Base-by-base conservation (phyloP, 768 basidiomycete genomes). In the Termitomyces sp. region DNA sequence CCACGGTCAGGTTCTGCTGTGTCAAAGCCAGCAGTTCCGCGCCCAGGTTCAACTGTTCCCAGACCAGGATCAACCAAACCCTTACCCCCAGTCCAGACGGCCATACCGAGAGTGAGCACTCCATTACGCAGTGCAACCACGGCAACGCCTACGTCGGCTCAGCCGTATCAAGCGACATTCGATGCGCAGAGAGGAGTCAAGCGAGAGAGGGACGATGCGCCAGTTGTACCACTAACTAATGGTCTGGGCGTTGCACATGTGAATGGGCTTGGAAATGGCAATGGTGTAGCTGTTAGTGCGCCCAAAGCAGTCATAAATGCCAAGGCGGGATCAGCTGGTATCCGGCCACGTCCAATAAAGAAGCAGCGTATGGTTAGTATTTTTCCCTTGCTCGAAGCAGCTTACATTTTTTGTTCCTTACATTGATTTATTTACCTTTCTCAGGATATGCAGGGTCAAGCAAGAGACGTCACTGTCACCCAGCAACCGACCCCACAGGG, bases 401-500 rank as follows among this genome's bases (percentile, higher is more conserved):
- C 11, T 40, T 38, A 10, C 17, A 40, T 12, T 19, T 38, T 16
- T 40, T 11, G 25, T 38, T n/a, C 25, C 35, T 50, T 12, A 27
- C 17, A 27, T 38, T 43, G 23, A 37, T 34, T 31, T 42, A 37
- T 10, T 31, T 42, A 37, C 12, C 34, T n/a, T 43, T 56, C 35
- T 14, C 58, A 88, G 86, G 87, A 88, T 60, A 70, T 77, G 59
- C 82, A 84, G 65, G 86, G 84, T n/a, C 84, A 85, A 59, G 76
- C 82, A 40, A 74, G 84, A 65, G 82, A 84, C 61, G 75, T 83
- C 25, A 70, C 83, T 53, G 76, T 87, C 38, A 85, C 89, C 61
- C 82, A 80, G 60, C 88, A 87, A 64, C 85, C 87, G 35, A 89
- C 88, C 23, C 88, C 88, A 14, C 87, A 88, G 65, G 85, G 85